Evolutionary conservation across 208 protist species (phyloP).

Genomic region (Herpetomonas tarakana): DNA sequence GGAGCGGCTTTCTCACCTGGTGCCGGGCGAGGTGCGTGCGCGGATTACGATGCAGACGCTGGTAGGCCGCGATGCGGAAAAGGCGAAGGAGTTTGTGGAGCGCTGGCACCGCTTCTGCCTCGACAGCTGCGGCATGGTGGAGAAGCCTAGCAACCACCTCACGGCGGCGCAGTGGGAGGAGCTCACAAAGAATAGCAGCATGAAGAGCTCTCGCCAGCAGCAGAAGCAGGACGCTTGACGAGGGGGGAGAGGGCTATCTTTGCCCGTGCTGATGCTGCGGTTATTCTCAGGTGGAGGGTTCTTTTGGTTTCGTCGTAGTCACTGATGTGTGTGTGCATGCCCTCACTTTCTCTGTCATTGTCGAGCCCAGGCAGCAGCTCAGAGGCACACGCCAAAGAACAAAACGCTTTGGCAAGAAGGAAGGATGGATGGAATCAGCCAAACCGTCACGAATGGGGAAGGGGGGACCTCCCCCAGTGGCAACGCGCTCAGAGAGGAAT

Average conservation of each 20-base stretch:
- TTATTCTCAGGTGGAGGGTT: too few species aligned
- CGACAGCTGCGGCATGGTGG: constrained; percentile 19
- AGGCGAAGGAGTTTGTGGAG: constrained; percentile 25
- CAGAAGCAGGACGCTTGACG: not conserved
- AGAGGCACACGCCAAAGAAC: too few species aligned
- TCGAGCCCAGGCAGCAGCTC: too few species aligned
- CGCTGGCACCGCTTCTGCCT: constrained; percentile 25
- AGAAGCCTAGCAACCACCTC: constrained; percentile 36
- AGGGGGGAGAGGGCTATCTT: too few species aligned
- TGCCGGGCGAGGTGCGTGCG: constrained; percentile 24
- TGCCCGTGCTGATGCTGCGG: too few species aligned
- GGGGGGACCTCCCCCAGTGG: too few species aligned
- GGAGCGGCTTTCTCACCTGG: constrained; percentile 10
- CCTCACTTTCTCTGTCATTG: not conserved
- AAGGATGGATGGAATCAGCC: too few species aligned
- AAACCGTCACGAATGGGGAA: too few species aligned
- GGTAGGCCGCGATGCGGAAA: constrained; percentile 19
- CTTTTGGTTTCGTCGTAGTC: too few species aligned
- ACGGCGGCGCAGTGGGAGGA: constrained; percentile 7
- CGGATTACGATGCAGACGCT: constrained; percentile 16
- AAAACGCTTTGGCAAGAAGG: not conserved
- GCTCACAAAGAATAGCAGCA: not conserved
- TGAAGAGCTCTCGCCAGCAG: not conserved
- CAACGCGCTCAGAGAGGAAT: not conserved
- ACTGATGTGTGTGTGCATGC: not conserved